Evolutionary conservation across 352 stramenopile species (phyloP).

Genomic region (Pythium apleroticum): DNA sequence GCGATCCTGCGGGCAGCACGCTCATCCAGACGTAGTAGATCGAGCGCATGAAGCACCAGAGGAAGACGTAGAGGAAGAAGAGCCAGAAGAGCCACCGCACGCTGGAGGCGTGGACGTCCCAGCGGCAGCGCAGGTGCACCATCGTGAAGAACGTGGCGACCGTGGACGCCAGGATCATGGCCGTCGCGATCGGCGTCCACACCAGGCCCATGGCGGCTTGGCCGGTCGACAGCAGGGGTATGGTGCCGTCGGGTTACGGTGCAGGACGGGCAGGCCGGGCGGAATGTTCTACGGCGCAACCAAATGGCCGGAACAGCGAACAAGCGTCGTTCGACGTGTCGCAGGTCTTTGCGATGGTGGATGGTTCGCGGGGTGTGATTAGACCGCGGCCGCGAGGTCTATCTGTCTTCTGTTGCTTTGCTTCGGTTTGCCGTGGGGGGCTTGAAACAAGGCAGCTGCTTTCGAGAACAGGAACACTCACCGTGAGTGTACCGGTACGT

Average conservation of each 20-base stretch:
- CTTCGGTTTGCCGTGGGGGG: too few species aligned
- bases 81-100: constrained; percentile 66
- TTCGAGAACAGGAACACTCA: too few species aligned
- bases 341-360: too few species aligned
- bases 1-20: neutral
- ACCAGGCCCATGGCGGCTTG: constrained; percentile 11
- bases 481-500: too few species aligned
- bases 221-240: neutral
- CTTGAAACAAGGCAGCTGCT: too few species aligned
- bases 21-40: constrained; percentile 46
- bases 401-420: too few species aligned
- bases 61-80: constrained; percentile 54
- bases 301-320: too few species aligned
- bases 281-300: too few species aligned
- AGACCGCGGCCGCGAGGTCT: too few species aligned
- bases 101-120: constrained; percentile 31
- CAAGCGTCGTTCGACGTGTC: too few species aligned
- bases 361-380: too few species aligned
- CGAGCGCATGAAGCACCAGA: constrained; percentile 40
- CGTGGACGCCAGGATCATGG: constrained; percentile 10
- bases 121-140: constrained; percentile 22
- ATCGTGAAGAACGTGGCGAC: constrained; percentile 24
- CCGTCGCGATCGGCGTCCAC: constrained; percentile 16
- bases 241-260: neutral
- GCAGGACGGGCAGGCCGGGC: too few species aligned